These are phyloP conservation scores for Coniochaeta ligniaria DNA, from an alignment of 2,329 filamentous ascomycete genomes.

Conservation along the genomic window DNA sequence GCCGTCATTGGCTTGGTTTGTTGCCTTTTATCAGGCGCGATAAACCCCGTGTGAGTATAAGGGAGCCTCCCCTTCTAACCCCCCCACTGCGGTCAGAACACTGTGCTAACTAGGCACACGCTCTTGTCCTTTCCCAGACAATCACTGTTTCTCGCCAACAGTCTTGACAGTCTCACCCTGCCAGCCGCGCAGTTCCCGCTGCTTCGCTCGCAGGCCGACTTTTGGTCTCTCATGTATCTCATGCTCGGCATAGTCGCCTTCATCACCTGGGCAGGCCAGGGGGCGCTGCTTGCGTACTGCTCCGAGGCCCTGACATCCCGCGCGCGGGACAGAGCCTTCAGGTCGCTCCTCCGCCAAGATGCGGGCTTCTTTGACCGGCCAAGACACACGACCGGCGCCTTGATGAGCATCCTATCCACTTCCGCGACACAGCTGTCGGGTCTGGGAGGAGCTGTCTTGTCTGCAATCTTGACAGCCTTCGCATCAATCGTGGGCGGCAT, in stretches of 20 bases:
- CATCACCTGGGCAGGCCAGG: neutral
- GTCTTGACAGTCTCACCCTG: no score
- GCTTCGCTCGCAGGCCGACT: neutral
- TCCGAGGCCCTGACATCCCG: neutral
- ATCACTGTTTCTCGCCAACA: no score
- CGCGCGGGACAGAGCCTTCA: neutral
- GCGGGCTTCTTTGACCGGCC: neutral
- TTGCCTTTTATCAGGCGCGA: no score
- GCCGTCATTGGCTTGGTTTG: no score
- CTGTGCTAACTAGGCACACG: no score
- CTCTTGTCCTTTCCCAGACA: no score
- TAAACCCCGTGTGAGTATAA: no score
- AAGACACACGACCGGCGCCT: neutral
- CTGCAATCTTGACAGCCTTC: neutral
- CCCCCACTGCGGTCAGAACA: no score
- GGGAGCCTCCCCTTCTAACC: no score
- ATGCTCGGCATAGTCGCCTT: neutral
- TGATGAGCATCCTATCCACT: neutral
- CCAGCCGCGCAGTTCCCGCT: no score
- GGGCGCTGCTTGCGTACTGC: neutral
- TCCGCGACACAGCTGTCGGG: neutral
- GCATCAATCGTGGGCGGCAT: slow-evolving; percentile 25
- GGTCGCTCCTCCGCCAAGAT: neutral
- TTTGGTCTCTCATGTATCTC: slow-evolving; percentile 1
- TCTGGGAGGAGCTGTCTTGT: neutral